A percentile compares a stretch with the other conserved stretches of the same genome.
Evolutionary conservation across 2,329 filamentous ascomycete species (phyloP).

Genomic region (Aspergillus awamori): DNA sequence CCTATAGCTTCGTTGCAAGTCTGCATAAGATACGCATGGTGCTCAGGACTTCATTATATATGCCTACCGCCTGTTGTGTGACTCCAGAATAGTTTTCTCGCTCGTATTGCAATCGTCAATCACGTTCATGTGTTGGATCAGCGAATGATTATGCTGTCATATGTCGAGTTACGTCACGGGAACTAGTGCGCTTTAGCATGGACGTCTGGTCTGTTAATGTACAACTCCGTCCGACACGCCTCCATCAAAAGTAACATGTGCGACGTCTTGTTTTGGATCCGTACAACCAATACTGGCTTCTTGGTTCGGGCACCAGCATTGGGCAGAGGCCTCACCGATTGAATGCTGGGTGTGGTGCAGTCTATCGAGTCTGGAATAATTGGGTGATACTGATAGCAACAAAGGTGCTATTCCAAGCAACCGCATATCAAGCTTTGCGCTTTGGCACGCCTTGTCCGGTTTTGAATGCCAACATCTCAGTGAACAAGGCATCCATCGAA

Average conservation of each 20-base stretch:
- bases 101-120: background rate
- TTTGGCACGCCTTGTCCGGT: background rate
- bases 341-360: background rate
- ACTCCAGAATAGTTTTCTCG: background rate
- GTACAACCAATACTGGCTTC: background rate
- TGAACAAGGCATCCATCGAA: background rate
- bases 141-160: background rate
- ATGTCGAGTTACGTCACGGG: background rate
- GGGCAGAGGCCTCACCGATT: background rate
- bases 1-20: background rate
- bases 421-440: background rate
- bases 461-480: background rate
- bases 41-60: background rate
- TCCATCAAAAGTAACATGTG: background rate
- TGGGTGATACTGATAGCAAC: background rate
- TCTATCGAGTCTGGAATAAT: background rate
- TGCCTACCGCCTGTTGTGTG: background rate
- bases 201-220: background rate
- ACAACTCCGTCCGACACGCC: background rate
- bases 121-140: background rate
- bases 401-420: background rate
- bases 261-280: background rate
- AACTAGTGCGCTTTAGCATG: background rate
- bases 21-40: background rate
- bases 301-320: too few relatives aligned